Percentiles rank a stretch among this genome's conserved stretches.
phyloP scores from a whole-genome alignment of 352 stramenopile genomes.

The Globisporangium carolinianum region DNA sequence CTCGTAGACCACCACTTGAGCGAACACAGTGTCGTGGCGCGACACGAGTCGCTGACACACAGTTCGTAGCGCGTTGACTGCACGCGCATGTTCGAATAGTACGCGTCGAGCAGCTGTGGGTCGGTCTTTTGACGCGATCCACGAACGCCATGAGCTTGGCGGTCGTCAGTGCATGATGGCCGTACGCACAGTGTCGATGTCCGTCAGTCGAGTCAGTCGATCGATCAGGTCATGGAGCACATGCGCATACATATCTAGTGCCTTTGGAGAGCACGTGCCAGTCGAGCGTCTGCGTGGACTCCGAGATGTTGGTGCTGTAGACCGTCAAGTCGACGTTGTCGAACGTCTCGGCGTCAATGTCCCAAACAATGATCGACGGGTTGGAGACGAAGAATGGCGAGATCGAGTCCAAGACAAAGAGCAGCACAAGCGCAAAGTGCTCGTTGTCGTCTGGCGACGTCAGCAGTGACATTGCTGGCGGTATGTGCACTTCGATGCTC shows the following conservation, averaged over 20 bases:
- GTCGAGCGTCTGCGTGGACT: conserved; percentile 20
- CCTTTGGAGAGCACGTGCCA: conserved; percentile 53
- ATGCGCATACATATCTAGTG: conserved; percentile 13
- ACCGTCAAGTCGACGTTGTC: conserved; percentile 65
- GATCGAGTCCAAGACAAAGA: conserved; percentile 77
- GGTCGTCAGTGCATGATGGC: conserved; percentile 36
- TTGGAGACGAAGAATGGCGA: conserved; percentile 87
- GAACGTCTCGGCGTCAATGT: conserved; percentile 54
- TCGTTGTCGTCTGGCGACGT: conserved; percentile 1
- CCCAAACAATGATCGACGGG: conserved; percentile 85
- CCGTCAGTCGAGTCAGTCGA: too few species aligned
- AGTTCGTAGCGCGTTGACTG: conserved; percentile 34
- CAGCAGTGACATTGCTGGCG: conserved; percentile 14
- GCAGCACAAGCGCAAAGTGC: conserved; percentile 30
- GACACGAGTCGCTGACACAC: conserved; percentile 37
- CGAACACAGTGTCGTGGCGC: conserved; percentile 51
- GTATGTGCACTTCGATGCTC: conserved; percentile 83
- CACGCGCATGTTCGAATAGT: conserved; percentile 81
- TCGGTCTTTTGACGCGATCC: conserved; percentile 42
- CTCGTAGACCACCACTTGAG: conserved; percentile 75
- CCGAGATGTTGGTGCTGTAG: conserved; percentile 62
- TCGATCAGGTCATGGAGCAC: not conserved
- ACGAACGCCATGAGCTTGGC: conserved; percentile 35
- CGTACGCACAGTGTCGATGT: conserved; percentile 29
- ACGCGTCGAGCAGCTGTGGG: conserved; percentile 41